A percentile compares a stretch with the other conserved stretches of the same genome.
phyloP scores from a whole-genome alignment of 1,284 basidiomycete species.

The Gomphus bonarii region DNA sequence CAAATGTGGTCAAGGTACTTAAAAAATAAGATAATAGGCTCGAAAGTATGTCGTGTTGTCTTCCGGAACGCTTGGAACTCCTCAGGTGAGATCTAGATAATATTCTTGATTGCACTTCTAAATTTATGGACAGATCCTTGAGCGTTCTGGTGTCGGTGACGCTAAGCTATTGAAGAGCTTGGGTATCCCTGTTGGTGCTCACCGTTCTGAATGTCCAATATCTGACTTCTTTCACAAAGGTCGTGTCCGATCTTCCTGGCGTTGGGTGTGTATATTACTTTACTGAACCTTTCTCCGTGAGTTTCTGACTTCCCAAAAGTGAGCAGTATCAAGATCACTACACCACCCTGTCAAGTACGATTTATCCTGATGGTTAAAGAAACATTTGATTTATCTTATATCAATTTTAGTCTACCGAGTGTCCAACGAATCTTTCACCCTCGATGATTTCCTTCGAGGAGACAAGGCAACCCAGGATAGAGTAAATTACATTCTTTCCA shows the following conservation, averaged over 20 bases:
- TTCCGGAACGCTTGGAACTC: conserved; percentile 57
- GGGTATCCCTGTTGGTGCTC: conserved; percentile 9
- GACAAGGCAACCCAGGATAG: conserved; percentile 32
- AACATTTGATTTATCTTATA: not conserved
- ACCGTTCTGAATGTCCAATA: conserved; percentile 22
- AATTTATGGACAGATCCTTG: conserved; percentile 38
- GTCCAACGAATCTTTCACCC: conserved; percentile 49
- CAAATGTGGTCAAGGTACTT: not conserved
- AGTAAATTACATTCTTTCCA: not conserved
- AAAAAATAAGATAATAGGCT: conserved; percentile 31
- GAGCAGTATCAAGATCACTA: conserved; percentile 70
- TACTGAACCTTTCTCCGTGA: not conserved
- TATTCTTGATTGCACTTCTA: not conserved
- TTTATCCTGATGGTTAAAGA: not conserved
- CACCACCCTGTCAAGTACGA: conserved; percentile 51
- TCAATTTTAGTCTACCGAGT: conserved; percentile 51
- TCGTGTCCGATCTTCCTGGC: conserved; percentile 59
- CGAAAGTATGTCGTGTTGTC: conserved; percentile 56
- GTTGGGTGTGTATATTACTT: conserved; percentile 39
- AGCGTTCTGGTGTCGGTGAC: conserved; percentile 59
- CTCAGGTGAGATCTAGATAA: conserved; percentile 25
- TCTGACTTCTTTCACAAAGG: conserved; percentile 27
- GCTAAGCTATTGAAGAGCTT: conserved; percentile 35
- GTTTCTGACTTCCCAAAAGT: conserved; percentile 22
- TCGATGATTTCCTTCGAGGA: conserved; percentile 62